A percentile compares a stretch with the other conserved stretches of the same genome.
Evolutionary conservation across 1,139 yeast genomes (phyloP).

Genomic region (Candida tunisiensis): DNA sequence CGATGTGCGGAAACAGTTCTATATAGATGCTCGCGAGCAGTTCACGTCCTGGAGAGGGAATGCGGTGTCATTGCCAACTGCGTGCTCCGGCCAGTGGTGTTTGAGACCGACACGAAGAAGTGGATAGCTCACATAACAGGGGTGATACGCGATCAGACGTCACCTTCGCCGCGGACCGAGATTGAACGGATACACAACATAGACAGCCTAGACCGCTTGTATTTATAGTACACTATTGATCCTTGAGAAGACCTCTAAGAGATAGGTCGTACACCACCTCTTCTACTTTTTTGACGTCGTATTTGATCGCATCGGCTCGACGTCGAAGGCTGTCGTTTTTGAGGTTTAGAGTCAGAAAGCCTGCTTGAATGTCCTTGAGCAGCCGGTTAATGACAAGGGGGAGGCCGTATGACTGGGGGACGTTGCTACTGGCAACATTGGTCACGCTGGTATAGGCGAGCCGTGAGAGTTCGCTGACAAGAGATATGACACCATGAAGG

Average conservation of each 20-base stretch:
- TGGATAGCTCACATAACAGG: constrained; percentile 12
- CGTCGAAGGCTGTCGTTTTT: constrained; percentile 18
- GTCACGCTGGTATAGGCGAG: constrained; percentile 17
- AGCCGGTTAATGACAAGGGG: constrained; percentile 8
- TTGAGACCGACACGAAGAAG: constrained; percentile 10
- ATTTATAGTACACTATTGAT: background rate
- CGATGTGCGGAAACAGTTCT: no score
- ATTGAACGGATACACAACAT: no score
- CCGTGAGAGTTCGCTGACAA: constrained; percentile 15
- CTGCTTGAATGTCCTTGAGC: constrained; percentile 15
- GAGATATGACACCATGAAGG: constrained; percentile 13
- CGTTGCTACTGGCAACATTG: constrained; percentile 6
- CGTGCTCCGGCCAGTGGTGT: constrained; percentile 6
- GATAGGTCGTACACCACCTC: constrained; percentile 18
- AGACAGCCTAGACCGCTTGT: no score
- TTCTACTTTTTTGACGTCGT: constrained; percentile 20
- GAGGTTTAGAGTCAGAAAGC: constrained; percentile 15
- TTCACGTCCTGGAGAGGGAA: constrained; percentile 6
- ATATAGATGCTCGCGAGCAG: no score
- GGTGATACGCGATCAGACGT: constrained; percentile 9
- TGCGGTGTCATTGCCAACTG: constrained; percentile 5
- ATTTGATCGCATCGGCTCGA: constrained; percentile 17
- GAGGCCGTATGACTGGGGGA: constrained; percentile 3
- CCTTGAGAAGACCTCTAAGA: constrained; percentile 9
- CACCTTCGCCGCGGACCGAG: constrained; percentile 9